These are phyloP conservation scores for Heimioporus sp. DNA, from an alignment of 768 basidiomycete species.

Conservation along the genomic window DNA sequence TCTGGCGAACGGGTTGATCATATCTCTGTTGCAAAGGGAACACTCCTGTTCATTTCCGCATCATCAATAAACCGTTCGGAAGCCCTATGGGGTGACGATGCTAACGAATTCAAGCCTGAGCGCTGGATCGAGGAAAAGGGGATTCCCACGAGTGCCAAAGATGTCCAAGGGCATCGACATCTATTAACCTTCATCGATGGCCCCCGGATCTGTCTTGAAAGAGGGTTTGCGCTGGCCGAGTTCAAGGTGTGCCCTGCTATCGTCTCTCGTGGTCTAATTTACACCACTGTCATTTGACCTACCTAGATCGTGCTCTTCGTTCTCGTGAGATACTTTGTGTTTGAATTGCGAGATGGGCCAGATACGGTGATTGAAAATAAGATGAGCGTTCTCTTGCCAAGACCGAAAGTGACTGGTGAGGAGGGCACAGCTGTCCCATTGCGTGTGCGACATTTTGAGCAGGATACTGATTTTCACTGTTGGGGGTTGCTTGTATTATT, in stretches of 20 bases:
- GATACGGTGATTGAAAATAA: conserved; percentile 12
- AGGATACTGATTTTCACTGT: too few relatives aligned
- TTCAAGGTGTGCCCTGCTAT: conserved; percentile 25
- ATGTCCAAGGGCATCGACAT: conserved; percentile 49
- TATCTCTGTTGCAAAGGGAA: conserved; percentile 47
- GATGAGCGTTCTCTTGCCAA: not conserved
- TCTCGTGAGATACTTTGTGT: conserved; percentile 39
- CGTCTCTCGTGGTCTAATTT: too few relatives aligned
- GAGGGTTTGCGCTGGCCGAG: conserved; percentile 42
- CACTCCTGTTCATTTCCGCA: conserved; percentile 42
- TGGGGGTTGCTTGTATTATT: too few relatives aligned
- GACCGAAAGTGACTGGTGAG: conserved; percentile 15
- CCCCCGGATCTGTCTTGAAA: conserved; percentile 47
- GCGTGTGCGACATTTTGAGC: too few relatives aligned
- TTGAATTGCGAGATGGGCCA: conserved; percentile 36
- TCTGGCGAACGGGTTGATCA: conserved; percentile 38
- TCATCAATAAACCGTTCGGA: conserved; percentile 47
- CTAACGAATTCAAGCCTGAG: conserved; percentile 57
- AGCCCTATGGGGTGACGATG: conserved; percentile 59
- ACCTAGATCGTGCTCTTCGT: conserved; percentile 40
- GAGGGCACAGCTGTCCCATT: not conserved
- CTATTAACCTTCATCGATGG: conserved; percentile 51
- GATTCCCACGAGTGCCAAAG: conserved; percentile 29
- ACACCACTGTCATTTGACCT: too few relatives aligned
- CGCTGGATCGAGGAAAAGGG: conserved; percentile 50